A percentile compares a stretch with the other conserved stretches of the same genome.
phyloP scores from a whole-genome alignment of 805 yeast genomes.

The Cyberlindnera galapagoensis region DNA sequence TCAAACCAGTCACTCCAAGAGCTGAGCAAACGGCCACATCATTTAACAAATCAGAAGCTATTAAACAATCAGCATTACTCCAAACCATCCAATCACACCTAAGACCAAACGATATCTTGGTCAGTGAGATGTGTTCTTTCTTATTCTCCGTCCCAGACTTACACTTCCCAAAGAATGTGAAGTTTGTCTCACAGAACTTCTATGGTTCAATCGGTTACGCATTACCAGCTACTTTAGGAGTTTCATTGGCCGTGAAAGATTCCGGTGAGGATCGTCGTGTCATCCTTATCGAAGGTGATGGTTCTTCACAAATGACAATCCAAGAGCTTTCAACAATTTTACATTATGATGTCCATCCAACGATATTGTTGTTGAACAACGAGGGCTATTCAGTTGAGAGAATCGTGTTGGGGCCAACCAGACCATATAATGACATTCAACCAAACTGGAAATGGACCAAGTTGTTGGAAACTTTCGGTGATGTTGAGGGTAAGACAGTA shows the following conservation, averaged over 20 bases:
- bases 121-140: conserved; percentile 63
- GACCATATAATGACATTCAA: conserved; percentile 55
- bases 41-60: conserved; percentile 7
- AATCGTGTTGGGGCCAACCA: conserved; percentile 48
- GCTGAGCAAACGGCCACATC: background rate
- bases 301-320: conserved; percentile 60
- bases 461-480: conserved; percentile 48
- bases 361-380: conserved; percentile 53
- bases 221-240: conserved; percentile 59
- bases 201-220: conserved; percentile 68
- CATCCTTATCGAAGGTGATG: conserved; percentile 59
- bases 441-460: conserved; percentile 48
- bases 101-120: conserved; percentile 48
- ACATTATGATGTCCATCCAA: conserved; percentile 48
- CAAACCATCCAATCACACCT: conserved; percentile 45
- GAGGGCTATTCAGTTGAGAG: conserved; percentile 64
- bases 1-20: conserved; percentile 8
- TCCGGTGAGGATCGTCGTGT: conserved; percentile 31
- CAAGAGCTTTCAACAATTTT: conserved; percentile 59
- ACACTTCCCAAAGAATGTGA: conserved; percentile 42
- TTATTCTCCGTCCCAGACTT: conserved; percentile 56
- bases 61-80: conserved; percentile 36
- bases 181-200: conserved; percentile 53
- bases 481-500: conserved; percentile 36
- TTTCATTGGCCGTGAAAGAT: conserved; percentile 51